Base-by-base conservation (phyloP, 2,329 filamentous ascomycete species). In the Xenoacremonium recifei region DNA sequence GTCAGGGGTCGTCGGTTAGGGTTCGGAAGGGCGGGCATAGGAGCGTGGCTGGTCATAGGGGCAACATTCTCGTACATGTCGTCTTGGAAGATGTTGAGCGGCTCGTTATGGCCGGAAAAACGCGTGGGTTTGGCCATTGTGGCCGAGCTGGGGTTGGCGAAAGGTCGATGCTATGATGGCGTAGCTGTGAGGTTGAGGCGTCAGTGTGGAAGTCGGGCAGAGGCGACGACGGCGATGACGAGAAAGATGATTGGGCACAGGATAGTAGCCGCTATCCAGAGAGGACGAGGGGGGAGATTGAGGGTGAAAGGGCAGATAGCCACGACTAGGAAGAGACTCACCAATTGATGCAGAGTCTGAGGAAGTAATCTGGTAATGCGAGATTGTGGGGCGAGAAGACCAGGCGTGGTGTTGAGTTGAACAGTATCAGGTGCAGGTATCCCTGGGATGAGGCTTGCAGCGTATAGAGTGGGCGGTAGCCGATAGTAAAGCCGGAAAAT, bases 11-110 rank as follows among this genome's bases (percentile, higher is more conserved):
- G 70, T 39, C 74, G 70, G 23, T 68, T 62, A 19, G 71, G 69
- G 47, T 72, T 77, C 37, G 68, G 60, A 37, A 71, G 65, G 34
- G 71, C 67, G 21, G 76, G 75, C 76, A 80, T 80, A 27, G 76
- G 75, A 32, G 76, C 75, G 54, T 79, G 73, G 62, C 72, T 79
- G 46, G 75, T 72, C 64, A 77, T 76, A 29, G 71, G 69, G 6
- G 68, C 60, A 31, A 64, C 52, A 46, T 70, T 68, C 40, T 69
- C 68, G 56, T 69, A 72, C 48, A 70, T 68, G 46, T 74, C 67
- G 62, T 80, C 76, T 45, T 76, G 71, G 53, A 70, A 80, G 49
- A 79, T 75, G 25, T 72, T 68, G 29, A 78, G 61, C 35, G 73
- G 68, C 62, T 77, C 72, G 48, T 68, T 65, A 31, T 67, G 64